Base-by-base conservation (phyloP, 2,329 filamentous ascomycete species). In the Emergomyces africanus region DNA sequence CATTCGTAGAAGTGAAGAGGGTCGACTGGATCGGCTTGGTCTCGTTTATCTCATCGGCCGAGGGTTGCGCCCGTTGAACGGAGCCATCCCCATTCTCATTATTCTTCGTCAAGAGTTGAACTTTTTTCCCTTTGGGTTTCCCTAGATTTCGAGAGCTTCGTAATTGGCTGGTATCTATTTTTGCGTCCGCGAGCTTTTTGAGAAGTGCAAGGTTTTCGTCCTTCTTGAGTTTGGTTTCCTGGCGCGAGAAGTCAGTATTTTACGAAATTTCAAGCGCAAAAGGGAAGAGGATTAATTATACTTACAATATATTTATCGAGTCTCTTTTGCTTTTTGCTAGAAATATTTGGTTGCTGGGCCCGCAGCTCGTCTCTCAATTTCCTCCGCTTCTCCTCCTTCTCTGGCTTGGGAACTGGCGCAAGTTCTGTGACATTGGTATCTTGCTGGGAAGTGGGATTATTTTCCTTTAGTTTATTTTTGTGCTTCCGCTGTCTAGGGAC, bases 181-280 rank as follows among this genome's bases (percentile, higher is more conserved):
- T 90, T 58, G 83, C 81, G 61, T 83, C 80, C 20, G 89, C 88
- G 30, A 99, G 80, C 70, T 94, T 91, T 69, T 88, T 88, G 66
- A 97, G 79, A 35, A 99, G 77, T 59, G 85, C 87, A 33, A 89
- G 79, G 67, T 89, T 95, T 72, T 97, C 92, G 69, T 99, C 94
- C 72, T 95, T 96, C 72, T 86, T 88, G 51, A 99, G 78, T 79
- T 99, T 99, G 60, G 82, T 94, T 67, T 97, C 91, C 80, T 82
- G 66, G 35, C 48, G 9, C 48, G 20, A 23, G 28, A 51, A 51
- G 61, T 62, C 54, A 61, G 42, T 44, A 58, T 50, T 28, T 23
- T 15, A 49, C 9, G 15, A 30, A 33, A 30, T 37, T 18, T 30
- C 15, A 35, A 58, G 44, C 18, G 51, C 20, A 10, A 25, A 54